A percentile compares a stretch with the other conserved stretches of the same genome.
phyloP scores from a whole-genome alignment of 805 yeast genomes.

The Hagleromyces aurorensis region DNA sequence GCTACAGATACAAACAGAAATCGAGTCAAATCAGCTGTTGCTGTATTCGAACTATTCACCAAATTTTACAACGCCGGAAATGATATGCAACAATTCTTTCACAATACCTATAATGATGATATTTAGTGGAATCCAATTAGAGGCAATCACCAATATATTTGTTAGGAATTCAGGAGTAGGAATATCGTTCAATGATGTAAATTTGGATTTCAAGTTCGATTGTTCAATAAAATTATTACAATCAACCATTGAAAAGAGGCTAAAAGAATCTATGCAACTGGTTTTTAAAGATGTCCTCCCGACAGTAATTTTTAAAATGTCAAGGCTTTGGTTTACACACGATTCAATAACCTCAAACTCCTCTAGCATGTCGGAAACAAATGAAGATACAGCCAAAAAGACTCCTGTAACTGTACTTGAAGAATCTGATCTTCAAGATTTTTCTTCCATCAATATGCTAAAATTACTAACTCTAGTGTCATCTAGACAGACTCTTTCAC shows the following conservation, averaged over 20 bases:
- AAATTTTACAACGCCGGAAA: conserved; percentile 25
- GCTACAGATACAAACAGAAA: conserved; percentile 29
- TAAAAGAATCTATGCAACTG: conserved; percentile 28
- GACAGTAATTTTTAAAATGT: conserved; percentile 29
- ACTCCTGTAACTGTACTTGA: conserved; percentile 19
- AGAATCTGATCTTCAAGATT: conserved; percentile 31
- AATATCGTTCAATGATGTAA: conserved; percentile 32
- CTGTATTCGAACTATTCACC: conserved; percentile 25
- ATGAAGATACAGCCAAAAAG: conserved; percentile 5
- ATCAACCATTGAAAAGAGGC: conserved; percentile 28
- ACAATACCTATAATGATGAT: conserved; percentile 31
- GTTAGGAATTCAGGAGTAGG: conserved; percentile 29
- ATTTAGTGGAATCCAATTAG: conserved; percentile 27
- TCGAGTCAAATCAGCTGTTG: conserved; percentile 29
- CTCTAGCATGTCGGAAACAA: conserved; percentile 2
- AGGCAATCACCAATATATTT: conserved; percentile 30
- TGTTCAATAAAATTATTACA: conserved; percentile 31
- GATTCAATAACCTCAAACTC: conserved; percentile 8
- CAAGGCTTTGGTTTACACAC: conserved; percentile 27
- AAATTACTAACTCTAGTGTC: conserved; percentile 60
- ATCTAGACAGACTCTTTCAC: conserved; percentile 73
- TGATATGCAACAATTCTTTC: conserved; percentile 30
- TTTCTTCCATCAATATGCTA: conserved; percentile 59
- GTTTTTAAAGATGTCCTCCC: conserved; percentile 31
- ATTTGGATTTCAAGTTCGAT: conserved; percentile 30